Evolutionary conservation across 1,284 basidiomycete species (phyloP).

Genomic region (Moesziomyces parantarcticus): DNA sequence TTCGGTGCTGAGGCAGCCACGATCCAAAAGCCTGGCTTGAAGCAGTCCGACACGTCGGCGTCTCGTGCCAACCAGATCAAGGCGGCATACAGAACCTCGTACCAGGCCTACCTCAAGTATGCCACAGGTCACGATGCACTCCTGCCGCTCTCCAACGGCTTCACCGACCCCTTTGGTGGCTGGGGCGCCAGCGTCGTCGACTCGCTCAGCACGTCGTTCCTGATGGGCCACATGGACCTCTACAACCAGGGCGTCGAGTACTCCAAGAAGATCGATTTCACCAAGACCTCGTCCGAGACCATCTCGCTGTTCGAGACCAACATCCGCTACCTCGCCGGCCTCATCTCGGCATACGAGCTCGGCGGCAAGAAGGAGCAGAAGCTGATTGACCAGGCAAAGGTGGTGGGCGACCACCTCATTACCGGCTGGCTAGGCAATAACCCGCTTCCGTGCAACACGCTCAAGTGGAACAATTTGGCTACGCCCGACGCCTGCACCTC

Average conservation of each 20-base stretch:
- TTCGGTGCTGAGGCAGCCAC: conserved; percentile 9
- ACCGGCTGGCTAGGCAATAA: conserved; percentile 54
- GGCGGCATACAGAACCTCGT: conserved; percentile 38
- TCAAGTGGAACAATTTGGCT: conserved; percentile 51
- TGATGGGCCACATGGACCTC: conserved; percentile 59
- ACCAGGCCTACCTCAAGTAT: conserved; percentile 53
- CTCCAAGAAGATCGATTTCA: conserved; percentile 49
- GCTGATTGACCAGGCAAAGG: conserved; percentile 55
- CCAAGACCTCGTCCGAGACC: conserved; percentile 23
- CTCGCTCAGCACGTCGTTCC: conserved; percentile 51
- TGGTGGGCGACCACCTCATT: conserved; percentile 54
- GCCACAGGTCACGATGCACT: conserved; percentile 48
- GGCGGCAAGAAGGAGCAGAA: conserved; percentile 48
- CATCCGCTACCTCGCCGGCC: conserved; percentile 61
- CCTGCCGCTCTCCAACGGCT: conserved; percentile 39
- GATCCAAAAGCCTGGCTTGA: conserved; percentile 36
- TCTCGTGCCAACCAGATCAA: conserved; percentile 50
- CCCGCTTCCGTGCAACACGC: conserved; percentile 55
- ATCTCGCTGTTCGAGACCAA: conserved; percentile 63
- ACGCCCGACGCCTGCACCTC: conserved; percentile 18
- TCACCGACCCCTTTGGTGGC: conserved; percentile 46
- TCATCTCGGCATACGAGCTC: conserved; percentile 60
- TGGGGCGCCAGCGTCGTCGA: conserved; percentile 64
- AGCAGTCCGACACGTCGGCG: conserved; percentile 23
- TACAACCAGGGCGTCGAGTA: conserved; percentile 38